Conservation (phyloP, 1,284 basidiomycete species). For the Vanrija sp. region DNA sequence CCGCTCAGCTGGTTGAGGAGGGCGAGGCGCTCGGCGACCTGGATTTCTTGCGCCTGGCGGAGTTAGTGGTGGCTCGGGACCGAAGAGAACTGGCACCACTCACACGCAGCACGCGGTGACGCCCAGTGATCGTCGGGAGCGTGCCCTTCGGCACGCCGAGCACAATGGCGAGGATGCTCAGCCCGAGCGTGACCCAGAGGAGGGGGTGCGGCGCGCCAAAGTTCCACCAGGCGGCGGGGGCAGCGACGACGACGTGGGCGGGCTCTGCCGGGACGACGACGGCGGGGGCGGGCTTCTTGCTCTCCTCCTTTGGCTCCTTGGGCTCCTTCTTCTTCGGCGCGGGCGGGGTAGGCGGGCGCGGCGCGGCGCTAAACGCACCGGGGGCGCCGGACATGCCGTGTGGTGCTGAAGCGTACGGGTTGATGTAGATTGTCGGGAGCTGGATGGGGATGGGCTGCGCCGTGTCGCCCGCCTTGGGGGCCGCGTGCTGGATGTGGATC, state of each 20-base stretch:
- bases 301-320: not conserved
- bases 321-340: not conserved
- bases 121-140: conserved; percentile 39
- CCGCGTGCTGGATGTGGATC: not conserved
- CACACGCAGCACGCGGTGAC: conserved; percentile 41
- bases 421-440: conserved; percentile 31
- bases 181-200: conserved; percentile 35
- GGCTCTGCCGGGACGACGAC: not conserved
- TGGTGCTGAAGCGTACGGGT: conserved; percentile 8
- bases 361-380: conserved; percentile 1
- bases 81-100: conserved; percentile 8
- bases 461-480: not conserved
- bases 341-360: not conserved
- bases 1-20: conserved; percentile 34
- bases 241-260: not conserved
- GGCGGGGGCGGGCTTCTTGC: not conserved
- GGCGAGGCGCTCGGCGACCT: conserved; percentile 31
- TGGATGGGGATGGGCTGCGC: conserved; percentile 25
- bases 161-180: conserved; percentile 35
- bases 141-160: conserved; percentile 41
- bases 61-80: not conserved
- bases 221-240: not conserved
- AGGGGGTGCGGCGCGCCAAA: conserved; percentile 35
- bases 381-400: too few relatives aligned
- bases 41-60: conserved; percentile 31